These are phyloP conservation scores for Hermanozyma aechmeae DNA, from an alignment of 805 yeast species.

Conservation along the genomic window DNA sequence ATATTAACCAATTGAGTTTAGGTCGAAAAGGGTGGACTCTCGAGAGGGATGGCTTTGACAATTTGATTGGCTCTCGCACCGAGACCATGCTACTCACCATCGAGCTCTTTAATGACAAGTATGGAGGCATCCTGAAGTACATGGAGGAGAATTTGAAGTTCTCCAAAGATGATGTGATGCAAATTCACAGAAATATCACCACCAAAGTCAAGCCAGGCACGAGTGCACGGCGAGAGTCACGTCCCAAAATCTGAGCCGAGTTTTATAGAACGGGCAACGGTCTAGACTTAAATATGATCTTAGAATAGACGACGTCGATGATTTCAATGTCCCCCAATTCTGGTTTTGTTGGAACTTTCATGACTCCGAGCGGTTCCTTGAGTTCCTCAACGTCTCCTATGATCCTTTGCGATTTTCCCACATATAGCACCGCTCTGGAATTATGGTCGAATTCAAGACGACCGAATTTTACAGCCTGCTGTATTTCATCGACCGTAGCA, in stretches of 20 bases:
- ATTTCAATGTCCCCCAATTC: conserved; percentile 20
- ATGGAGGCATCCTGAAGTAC: conserved; percentile 47
- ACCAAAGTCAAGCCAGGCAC: no score
- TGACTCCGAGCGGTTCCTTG: conserved; percentile 57
- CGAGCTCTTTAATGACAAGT: conserved; percentile 39
- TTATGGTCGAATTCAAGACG: conserved; percentile 34
- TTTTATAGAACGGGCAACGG: conserved; percentile 73
- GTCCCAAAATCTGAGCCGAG: no score
- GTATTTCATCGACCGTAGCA: conserved; percentile 20
- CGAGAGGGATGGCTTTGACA: conserved; percentile 46
- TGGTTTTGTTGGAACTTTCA: conserved; percentile 33
- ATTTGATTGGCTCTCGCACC: conserved; percentile 53
- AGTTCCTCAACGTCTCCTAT: conserved; percentile 51
- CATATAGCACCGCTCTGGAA: conserved; percentile 43
- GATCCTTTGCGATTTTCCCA: conserved; percentile 64
- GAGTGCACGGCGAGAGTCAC: no score
- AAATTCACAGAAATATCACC: no score
- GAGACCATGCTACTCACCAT: conserved; percentile 65
- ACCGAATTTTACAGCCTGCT: conserved; percentile 45
- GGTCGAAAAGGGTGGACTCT: conserved; percentile 35
- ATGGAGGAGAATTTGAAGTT: conserved; percentile 35
- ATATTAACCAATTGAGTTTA: conserved; percentile 17
- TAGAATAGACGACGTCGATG: conserved; percentile 50
- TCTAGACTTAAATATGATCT: conserved; percentile 54
- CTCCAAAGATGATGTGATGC: conserved; percentile 31